phyloP scores from a whole-genome alignment of 805 yeast species.

The Candida broadrunensis region DNA sequence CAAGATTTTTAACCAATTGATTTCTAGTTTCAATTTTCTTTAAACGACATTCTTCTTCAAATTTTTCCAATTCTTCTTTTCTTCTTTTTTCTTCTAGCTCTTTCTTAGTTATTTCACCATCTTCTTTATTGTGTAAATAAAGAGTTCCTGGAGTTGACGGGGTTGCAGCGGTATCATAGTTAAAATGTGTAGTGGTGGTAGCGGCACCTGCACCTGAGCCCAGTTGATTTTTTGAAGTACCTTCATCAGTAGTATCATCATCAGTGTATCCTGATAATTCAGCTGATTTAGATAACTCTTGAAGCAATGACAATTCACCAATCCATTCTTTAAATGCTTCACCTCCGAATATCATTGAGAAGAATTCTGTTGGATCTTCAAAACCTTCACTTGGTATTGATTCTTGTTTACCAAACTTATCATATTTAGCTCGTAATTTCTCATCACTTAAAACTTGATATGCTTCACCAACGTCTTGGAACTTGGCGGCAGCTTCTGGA shows the following conservation, averaged over 20 bases:
- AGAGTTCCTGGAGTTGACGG: slow-evolving; percentile 1
- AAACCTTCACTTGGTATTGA: slow-evolving; percentile 62
- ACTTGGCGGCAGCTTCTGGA: slow-evolving; percentile 41
- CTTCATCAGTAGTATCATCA: slow-evolving; percentile 19
- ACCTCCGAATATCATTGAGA: slow-evolving; percentile 82
- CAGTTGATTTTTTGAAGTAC: slow-evolving; percentile 8
- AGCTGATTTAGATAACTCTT: slow-evolving; percentile 40
- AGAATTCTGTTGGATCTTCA: slow-evolving; percentile 82
- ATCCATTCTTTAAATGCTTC: slow-evolving; percentile 78
- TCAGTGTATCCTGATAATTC: slow-evolving; percentile 37
- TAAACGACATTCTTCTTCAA: slow-evolving; percentile 72
- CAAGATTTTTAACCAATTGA: slow-evolving; percentile 56
- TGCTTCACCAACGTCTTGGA: slow-evolving; percentile 59
- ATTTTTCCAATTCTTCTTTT: slow-evolving; percentile 53
- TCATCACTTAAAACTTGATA: slow-evolving; percentile 75
- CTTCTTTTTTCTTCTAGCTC: slow-evolving; percentile 44
- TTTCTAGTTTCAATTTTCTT: slow-evolving; percentile 67
- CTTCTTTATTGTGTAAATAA: neutral
- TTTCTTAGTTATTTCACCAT: slow-evolving; percentile 16
- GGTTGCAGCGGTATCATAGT: neutral
- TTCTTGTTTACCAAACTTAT: slow-evolving; percentile 71
- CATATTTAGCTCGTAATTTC: slow-evolving; percentile 62
- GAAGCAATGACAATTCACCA: slow-evolving; percentile 68
- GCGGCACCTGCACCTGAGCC: neutral
- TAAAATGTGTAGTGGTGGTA: neutral